These are phyloP conservation scores for Penicillium lividum DNA, from an alignment of 495 filamentous ascomycete species.

Conservation along the genomic window DNA sequence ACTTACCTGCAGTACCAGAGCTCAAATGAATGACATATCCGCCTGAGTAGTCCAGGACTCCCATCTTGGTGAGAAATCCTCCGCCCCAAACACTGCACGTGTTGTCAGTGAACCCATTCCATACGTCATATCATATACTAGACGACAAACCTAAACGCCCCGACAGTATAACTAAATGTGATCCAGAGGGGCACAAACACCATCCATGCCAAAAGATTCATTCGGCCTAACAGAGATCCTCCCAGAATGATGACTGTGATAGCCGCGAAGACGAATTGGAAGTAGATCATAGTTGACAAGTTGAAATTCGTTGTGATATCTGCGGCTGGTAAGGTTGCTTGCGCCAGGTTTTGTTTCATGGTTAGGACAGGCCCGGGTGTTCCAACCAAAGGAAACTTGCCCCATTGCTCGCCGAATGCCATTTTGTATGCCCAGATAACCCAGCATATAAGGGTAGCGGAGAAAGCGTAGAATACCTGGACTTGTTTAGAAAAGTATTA, in stretches of 20 bases:
- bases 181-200: constrained; percentile 59
- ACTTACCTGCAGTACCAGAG: constrained; percentile 50
- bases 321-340: constrained; percentile 47
- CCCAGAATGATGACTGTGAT: constrained; percentile 57
- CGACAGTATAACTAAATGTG: constrained; percentile 39
- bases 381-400: constrained; percentile 52
- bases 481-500: background rate
- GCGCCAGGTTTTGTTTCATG: constrained; percentile 47
- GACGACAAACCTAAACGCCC: constrained; percentile 24
- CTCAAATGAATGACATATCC: constrained; percentile 61
- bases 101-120: constrained; percentile 8
- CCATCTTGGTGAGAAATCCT: constrained; percentile 52
- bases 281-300: constrained; percentile 58
- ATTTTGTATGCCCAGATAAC: constrained; percentile 58
- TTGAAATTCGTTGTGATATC: constrained; percentile 43
- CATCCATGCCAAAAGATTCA: constrained; percentile 60
- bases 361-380: constrained; percentile 49
- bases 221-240: constrained; percentile 52
- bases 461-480: constrained; percentile 54
- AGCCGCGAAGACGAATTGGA: constrained; percentile 61
- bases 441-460: constrained; percentile 55
- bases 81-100: constrained; percentile 53
- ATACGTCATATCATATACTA: constrained; percentile 25
- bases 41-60: constrained; percentile 59
- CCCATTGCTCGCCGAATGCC: constrained; percentile 47